Base-by-base conservation (phyloP, 768 basidiomycete species). In the Collybiopsis luxurians region DNA sequence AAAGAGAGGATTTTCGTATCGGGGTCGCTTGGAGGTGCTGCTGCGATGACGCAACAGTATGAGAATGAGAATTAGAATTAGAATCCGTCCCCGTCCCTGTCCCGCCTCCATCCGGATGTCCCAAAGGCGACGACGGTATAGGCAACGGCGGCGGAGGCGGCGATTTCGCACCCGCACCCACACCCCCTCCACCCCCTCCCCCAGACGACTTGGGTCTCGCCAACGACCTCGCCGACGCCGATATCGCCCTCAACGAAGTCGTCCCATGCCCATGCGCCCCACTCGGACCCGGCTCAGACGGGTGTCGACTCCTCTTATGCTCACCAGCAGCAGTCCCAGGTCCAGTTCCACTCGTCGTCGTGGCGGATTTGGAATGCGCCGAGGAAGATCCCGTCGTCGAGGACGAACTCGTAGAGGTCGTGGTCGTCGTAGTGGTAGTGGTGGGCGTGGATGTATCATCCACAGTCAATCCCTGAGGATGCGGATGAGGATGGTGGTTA, bases 1-100 rank as follows among this genome's bases (percentile, higher is more conserved):
- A 60, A 6, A 72, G 34, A 42, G 69, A 67, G 4, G 67, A 56
- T 59, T 66, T 65, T 48, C 72, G 59, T 10, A 66, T 51, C 34
- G 71, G 64, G 17, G 66, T 64, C 13, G 49, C 58, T 58, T 39
- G 59, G 47, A 39, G 64, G 39, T 56, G 59, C 36, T 27, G 60
- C 40, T 59, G 47, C 15, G 67, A 63, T 7, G 65, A 61, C 28
- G 58, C 44, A 9, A 66, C 48, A 23, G 60, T 44, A 40, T 36
- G 19, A 12, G 60, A 39, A 39, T 49, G 27, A 46, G 60, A 47
- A 53, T 44, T n/a, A n/a, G n/a, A n/a, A n/a, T n/a, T n/a, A n/a
- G n/a, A n/a, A n/a, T n/a, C n/a, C n/a, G n/a, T n/a, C n/a, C n/a
- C n/a, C n/a, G n/a, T n/a, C n/a, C n/a, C n/a, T n/a, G n/a, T n/a